Evolutionary conservation across 768 basidiomycete genomes (phyloP), one percentile per base, ranked within the genome.

Genomic region (Tubosaeta sp.): DNA sequence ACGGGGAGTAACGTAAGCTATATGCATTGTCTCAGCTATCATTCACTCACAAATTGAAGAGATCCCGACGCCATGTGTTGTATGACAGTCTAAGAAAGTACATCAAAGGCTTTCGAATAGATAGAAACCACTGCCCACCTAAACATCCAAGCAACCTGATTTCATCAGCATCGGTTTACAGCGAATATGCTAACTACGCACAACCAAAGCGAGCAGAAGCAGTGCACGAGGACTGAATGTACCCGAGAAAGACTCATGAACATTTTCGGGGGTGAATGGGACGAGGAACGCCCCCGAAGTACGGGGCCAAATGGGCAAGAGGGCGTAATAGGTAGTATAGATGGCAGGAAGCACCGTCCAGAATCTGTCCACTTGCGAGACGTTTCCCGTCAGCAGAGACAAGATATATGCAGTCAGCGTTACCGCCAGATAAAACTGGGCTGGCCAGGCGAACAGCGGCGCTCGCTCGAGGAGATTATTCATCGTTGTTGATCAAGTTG

Each of bases 331-430:
- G 1, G 84, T 82, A 1, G 85, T 82, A 69, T 95, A 95, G 17
- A 95, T 76, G 7, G 86, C 77, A 0, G 95, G 94, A 33, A 90
- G 60, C 67, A 93, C 82, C 0, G 88, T 82, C 84, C 84, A 85
- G 26, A 92, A 64, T 27, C 90, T 82, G 71, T 97, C 92, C 25
- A 95, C 91, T 65, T 93, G 90, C 1, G 87, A 90, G 44, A 88
- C 86, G 60, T 95, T 94, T 38, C 79, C 77, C 0, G 88, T 91
- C 34, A 88, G 43, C 22, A 91, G 46, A 7, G 87, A 88, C 5
- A 77, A 64, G 7, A 88, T 56, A 60, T 80, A 92, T 7, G 81
- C 78, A 0, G 64, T 63, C 5, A 64, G 53, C 0, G 82, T 82
- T 0, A 70, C 65, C 29, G 74, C 74, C 0, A 76, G 46, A 55